Conservation (phyloP, 345 rosid genomes). For the Rubroshorea leprosula region DNA sequence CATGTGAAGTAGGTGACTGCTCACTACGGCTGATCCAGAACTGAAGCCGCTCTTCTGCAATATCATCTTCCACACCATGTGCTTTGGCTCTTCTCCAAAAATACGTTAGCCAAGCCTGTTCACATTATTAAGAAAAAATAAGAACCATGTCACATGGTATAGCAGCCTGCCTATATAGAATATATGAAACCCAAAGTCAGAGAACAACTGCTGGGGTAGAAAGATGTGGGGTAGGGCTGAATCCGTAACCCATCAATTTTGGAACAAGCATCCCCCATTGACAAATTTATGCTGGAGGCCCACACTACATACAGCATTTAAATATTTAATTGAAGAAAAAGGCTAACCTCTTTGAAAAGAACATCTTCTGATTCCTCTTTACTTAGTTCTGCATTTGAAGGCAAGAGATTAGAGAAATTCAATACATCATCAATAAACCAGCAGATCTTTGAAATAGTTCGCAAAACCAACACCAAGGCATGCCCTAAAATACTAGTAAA, state of each 20-base stretch:
- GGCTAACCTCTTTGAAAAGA: slow-evolving; percentile 71
- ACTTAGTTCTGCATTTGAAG: slow-evolving; percentile 54
- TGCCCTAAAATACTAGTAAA: background rate
- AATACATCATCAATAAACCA: background rate
- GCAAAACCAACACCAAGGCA: too few species aligned
- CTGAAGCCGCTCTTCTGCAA: slow-evolving; percentile 67
- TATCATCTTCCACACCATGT: slow-evolving; percentile 67
- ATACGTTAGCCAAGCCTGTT: slow-evolving; percentile 79
- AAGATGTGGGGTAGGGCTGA: too few species aligned
- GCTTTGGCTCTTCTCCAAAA: slow-evolving; percentile 78
- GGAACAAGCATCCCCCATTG: too few species aligned
- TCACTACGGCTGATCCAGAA: slow-evolving; percentile 60
- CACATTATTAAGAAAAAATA: background rate
- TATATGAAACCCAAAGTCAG: background rate
- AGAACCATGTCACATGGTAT: too few species aligned
- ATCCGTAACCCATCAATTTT: too few species aligned
- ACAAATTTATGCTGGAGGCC: too few species aligned
- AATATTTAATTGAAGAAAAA: slow-evolving; percentile 8
- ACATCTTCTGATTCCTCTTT: slow-evolving; percentile 82
- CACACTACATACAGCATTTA: too few species aligned
- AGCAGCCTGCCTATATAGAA: background rate
- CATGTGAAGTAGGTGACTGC: slow-evolving; percentile 59
- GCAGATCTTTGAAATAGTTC: too few species aligned
- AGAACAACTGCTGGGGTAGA: too few species aligned
- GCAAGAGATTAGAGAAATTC: background rate